Conservation (phyloP, 2,329 filamentous ascomycete species). For the Penicillium nordicum region DNA sequence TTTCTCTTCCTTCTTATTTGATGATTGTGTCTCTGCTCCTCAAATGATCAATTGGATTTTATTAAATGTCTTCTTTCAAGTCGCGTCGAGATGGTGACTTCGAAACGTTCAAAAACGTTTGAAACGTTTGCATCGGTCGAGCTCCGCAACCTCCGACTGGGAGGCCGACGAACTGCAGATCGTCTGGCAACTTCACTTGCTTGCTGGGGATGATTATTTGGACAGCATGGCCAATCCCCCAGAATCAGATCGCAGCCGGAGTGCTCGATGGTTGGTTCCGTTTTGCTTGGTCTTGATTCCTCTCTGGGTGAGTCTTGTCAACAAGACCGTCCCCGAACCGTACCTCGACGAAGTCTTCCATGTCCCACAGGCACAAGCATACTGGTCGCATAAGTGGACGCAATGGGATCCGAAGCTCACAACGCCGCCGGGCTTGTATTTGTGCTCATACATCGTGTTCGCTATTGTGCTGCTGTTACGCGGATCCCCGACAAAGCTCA, state of each 20-base stretch:
- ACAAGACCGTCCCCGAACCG: conserved; percentile 51
- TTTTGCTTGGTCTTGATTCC: conserved; percentile 36
- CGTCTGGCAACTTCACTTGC: neutral
- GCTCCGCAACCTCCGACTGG: neutral
- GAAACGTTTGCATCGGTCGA: conserved; percentile 30
- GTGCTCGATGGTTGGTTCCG: conserved; percentile 37
- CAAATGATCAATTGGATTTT: neutral
- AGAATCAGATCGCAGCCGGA: conserved; percentile 33
- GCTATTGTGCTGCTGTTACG: conserved; percentile 23
- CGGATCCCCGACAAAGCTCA: conserved; percentile 32
- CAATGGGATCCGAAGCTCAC: conserved; percentile 98
- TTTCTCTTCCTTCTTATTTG: neutral
- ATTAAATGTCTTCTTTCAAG: neutral
- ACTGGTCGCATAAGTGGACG: conserved; percentile 69
- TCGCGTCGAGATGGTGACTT: neutral
- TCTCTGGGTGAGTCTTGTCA: conserved; percentile 46
- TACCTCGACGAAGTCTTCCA: conserved; percentile 61
- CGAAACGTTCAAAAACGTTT: conserved; percentile 23
- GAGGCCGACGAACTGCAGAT: neutral
- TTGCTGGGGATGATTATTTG: neutral
- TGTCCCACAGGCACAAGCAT: conserved; percentile 84
- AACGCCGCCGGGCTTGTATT: conserved; percentile 82
- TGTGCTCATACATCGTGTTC: conserved; percentile 48
- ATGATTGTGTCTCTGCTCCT: neutral
- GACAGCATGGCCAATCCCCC: conserved; percentile 31